Percentiles rank a stretch among this genome's conserved stretches.
Evolutionary conservation across 2,329 filamentous ascomycete genomes (phyloP).

Genomic region (Bipolaris zeicola): DNA sequence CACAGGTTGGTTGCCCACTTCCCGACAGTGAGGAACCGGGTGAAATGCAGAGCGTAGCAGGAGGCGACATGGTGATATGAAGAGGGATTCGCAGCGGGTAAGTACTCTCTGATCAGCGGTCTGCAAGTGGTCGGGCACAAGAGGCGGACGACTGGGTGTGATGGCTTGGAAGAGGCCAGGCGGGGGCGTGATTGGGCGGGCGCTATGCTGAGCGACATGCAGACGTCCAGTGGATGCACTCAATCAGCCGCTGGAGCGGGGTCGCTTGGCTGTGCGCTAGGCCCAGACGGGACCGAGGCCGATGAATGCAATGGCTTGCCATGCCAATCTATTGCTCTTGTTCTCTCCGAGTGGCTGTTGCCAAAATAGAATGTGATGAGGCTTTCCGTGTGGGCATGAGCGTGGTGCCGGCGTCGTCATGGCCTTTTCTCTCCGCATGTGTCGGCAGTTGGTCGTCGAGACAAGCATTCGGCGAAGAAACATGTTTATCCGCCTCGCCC

Average conservation of each 20-base stretch:
- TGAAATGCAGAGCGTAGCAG: slow-evolving; percentile 31
- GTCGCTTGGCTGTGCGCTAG: slow-evolving; percentile 24
- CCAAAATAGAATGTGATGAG: background rate
- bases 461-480: slow-evolving; percentile 12
- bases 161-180: slow-evolving; percentile 24
- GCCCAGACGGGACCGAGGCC: slow-evolving; percentile 5
- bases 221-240: slow-evolving; percentile 39
- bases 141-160: slow-evolving; percentile 28
- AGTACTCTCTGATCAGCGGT: slow-evolving; percentile 28
- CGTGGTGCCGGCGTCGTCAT: background rate
- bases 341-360: slow-evolving; percentile 7
- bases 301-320: slow-evolving; percentile 13
- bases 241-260: slow-evolving; percentile 44
- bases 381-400: background rate
- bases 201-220: slow-evolving; percentile 27
- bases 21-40: slow-evolving; percentile 31
- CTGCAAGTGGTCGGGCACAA: slow-evolving; percentile 36
- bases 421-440: too few species aligned
- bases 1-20: slow-evolving; percentile 17
- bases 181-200: slow-evolving; percentile 39
- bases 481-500: slow-evolving; percentile 18
- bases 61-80: slow-evolving; percentile 35
- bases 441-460: too few species aligned
- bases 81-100: slow-evolving; percentile 26
- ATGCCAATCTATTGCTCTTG: background rate